phyloP scores from a whole-genome alignment of 2,329 filamentous ascomycete species.

The Paracoccidioides brasiliensis region DNA sequence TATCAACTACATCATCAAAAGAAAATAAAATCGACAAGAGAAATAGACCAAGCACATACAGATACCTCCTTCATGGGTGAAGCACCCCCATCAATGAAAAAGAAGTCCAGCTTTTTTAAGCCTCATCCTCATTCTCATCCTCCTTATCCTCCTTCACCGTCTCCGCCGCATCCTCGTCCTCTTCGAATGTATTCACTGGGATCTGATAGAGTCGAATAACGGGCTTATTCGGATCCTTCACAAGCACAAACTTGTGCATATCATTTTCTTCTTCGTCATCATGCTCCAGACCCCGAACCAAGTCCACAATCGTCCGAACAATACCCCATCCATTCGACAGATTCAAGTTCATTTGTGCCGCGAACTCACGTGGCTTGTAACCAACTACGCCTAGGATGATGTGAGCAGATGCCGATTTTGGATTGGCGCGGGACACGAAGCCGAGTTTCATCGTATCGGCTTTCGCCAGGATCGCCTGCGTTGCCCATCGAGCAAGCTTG shows the following conservation, averaged over 20 bases:
- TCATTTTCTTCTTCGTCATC: slow-evolving; percentile 20
- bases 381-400: slow-evolving; percentile 89
- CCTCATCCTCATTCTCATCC: slow-evolving; percentile 43
- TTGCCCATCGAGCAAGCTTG: slow-evolving; percentile 96
- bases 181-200: slow-evolving; percentile 75
- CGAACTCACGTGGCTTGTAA: slow-evolving; percentile 97
- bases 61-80: background rate
- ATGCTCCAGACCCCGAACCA: slow-evolving; percentile 36
- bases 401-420: slow-evolving; percentile 84
- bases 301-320: slow-evolving; percentile 92
- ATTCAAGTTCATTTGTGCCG: slow-evolving; percentile 93
- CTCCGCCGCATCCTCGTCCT: slow-evolving; percentile 57
- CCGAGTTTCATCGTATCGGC: slow-evolving; percentile 99
- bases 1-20: background rate
- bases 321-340: slow-evolving; percentile 98
- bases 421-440: slow-evolving; percentile 89
- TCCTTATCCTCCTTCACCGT: slow-evolving; percentile 43
- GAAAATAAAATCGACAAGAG: background rate
- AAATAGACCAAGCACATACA: background rate
- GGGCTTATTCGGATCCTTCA: slow-evolving; percentile 92
- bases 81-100: slow-evolving; percentile 6
- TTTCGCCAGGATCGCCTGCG: slow-evolving; percentile 89
- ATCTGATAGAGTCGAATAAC: slow-evolving; percentile 89
- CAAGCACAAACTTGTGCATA: slow-evolving; percentile 40
- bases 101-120: slow-evolving; percentile 24